Conservation (phyloP, 192 early-diverging fungal genomes). For the Podila epigama region DNA sequence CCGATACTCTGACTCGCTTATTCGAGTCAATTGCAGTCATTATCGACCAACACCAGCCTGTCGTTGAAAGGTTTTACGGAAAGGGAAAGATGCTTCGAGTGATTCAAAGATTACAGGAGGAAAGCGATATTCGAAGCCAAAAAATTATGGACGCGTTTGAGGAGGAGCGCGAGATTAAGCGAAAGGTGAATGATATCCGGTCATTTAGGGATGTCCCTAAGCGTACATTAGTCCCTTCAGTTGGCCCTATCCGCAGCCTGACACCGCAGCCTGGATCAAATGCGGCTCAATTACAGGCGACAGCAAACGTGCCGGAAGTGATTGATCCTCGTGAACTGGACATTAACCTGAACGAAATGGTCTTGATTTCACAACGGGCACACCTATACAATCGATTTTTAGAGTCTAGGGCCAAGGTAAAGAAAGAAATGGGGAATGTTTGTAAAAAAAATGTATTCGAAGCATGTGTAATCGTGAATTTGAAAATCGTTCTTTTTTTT, state of each 20-base stretch:
- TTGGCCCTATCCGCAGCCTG: conserved; percentile 31
- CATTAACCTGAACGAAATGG: conserved; percentile 80
- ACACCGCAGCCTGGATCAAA: conserved; percentile 28
- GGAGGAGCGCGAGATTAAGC: conserved; percentile 68
- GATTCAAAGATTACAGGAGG: conserved; percentile 88
- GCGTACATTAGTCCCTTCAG: neutral
- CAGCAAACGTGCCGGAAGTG: conserved; percentile 30
- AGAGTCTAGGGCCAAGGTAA: conserved; percentile 75
- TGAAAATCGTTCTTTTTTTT: conserved; percentile 2
- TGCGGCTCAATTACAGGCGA: conserved; percentile 10
- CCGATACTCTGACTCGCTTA: conserved; percentile 79
- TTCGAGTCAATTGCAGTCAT: conserved; percentile 90
- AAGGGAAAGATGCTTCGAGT: conserved; percentile 87
- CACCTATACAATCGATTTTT: conserved; percentile 85
- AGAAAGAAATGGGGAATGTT: neutral
- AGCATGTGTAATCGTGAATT: neutral
- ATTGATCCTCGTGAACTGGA: conserved; percentile 84
- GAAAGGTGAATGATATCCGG: conserved; percentile 63
- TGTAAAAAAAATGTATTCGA: neutral
- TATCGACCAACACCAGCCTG: conserved; percentile 87
- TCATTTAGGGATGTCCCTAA: conserved; percentile 50
- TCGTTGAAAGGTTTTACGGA: conserved; percentile 88
- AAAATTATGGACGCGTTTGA: conserved; percentile 83
- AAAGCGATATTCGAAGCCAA: conserved; percentile 80
- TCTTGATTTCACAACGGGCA: conserved; percentile 80